These are phyloP conservation scores for Sextonia rubra DNA, from an alignment of 164 flowering plant species.

Conservation along the genomic window DNA sequence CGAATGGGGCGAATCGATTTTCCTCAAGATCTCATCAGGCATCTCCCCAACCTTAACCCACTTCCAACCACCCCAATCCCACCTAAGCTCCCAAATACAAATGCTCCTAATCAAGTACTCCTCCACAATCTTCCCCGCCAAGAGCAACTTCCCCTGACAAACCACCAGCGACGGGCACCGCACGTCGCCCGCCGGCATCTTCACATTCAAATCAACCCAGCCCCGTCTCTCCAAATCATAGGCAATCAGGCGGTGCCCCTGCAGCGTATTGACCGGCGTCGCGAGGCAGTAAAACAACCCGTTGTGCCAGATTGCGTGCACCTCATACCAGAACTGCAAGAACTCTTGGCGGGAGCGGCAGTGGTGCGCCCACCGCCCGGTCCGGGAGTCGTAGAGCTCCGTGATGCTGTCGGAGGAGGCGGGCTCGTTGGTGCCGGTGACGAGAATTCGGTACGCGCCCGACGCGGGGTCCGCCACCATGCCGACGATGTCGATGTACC, in stretches of 20 bases:
- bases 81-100: constrained; percentile 25
- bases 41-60: constrained; percentile 26
- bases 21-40: constrained; percentile 25
- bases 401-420: constrained; percentile 22
- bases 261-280: constrained; percentile 19
- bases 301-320: constrained; percentile 22
- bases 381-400: constrained; percentile 24
- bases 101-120: constrained; percentile 27
- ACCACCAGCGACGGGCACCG: constrained; percentile 25
- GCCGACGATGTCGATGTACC: constrained; percentile 25
- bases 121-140: constrained; percentile 30
- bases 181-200: constrained; percentile 19
- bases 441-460: constrained; percentile 15
- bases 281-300: constrained; percentile 27
- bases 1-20: constrained; percentile 20
- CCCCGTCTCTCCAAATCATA: constrained; percentile 17
- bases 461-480: constrained; percentile 17
- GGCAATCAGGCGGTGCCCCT: constrained; percentile 17
- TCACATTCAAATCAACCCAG: constrained; percentile 28
- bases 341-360: constrained; percentile 19
- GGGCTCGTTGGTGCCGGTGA: constrained; percentile 24
- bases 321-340: constrained; percentile 28
- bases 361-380: constrained; percentile 19
- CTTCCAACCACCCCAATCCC: constrained; percentile 17
- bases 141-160: constrained; percentile 20